These are phyloP conservation scores for Candida hungchunana DNA, from an alignment of 805 yeast species.

Conservation along the genomic window DNA sequence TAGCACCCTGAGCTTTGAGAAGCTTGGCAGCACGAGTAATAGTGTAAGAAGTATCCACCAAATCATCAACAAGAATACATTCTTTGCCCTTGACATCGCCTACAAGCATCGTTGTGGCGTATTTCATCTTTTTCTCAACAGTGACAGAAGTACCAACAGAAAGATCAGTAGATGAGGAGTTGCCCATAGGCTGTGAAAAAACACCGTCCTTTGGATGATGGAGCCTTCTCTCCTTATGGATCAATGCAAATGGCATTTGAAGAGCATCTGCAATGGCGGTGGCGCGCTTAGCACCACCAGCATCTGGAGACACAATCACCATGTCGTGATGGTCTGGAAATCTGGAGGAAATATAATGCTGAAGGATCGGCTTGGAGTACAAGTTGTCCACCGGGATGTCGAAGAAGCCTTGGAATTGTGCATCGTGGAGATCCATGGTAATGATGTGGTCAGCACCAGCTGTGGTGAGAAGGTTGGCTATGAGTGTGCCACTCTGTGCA, in stretches of 20 bases:
- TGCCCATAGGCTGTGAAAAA: conserved; percentile 10
- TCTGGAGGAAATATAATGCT: conserved; percentile 72
- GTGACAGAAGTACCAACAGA: conserved; percentile 7
- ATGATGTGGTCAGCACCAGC: conserved; percentile 97
- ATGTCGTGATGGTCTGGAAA: conserved; percentile 80
- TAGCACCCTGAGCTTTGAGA: conserved; percentile 90
- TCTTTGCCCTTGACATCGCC: conserved; percentile 87
- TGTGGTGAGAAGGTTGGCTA: conserved; percentile 80
- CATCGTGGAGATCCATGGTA: conserved; percentile 97
- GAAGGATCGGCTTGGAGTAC: conserved; percentile 82
- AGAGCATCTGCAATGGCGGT: conserved; percentile 89
- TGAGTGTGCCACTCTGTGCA: conserved; percentile 88
- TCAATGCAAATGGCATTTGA: conserved; percentile 86
- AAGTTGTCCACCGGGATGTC: conserved; percentile 94
- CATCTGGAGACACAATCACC: conserved; percentile 95
- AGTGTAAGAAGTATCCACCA: conserved; percentile 91
- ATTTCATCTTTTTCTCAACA: conserved; percentile 28
- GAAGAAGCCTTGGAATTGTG: conserved; percentile 97
- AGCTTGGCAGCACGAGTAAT: conserved; percentile 88
- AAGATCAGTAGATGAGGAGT: conserved; percentile 5
- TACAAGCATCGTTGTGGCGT: conserved; percentile 90
- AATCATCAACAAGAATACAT: conserved; percentile 90
- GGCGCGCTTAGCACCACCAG: conserved; percentile 98
- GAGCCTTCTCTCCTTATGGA: conserved; percentile 85
- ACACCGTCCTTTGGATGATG: conserved; percentile 29